phyloP scores from a whole-genome alignment of 495 filamentous ascomycete species.

The Haplographium delicatum region DNA sequence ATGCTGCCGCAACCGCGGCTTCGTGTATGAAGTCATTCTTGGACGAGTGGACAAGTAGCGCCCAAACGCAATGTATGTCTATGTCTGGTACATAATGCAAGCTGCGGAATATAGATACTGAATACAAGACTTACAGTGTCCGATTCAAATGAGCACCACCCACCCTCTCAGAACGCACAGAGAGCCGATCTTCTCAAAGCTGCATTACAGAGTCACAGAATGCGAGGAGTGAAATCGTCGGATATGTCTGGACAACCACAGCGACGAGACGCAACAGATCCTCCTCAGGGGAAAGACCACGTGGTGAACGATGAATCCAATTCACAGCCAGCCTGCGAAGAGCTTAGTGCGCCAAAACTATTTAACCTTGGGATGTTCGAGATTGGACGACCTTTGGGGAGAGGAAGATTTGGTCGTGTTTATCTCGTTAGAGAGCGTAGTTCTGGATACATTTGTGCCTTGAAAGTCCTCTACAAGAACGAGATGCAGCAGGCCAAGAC shows the following conservation, averaged over 20 bases:
- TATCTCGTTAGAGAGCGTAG: slow-evolving; percentile 87
- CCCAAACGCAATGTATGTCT: not conserved
- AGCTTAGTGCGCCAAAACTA: slow-evolving; percentile 59
- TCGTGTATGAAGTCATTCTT: slow-evolving; percentile 6
- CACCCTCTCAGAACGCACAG: not conserved
- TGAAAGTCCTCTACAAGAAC: slow-evolving; percentile 92
- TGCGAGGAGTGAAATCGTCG: slow-evolving; percentile 49
- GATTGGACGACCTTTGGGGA: slow-evolving; percentile 89
- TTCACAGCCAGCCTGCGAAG: slow-evolving; percentile 34
- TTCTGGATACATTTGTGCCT: slow-evolving; percentile 85
- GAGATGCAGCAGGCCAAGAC: slow-evolving; percentile 80
- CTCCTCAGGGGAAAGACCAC: slow-evolving; percentile 5
- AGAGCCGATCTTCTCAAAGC: slow-evolving; percentile 1
- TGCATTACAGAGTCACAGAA: slow-evolving; percentile 21
- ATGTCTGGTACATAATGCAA: not conserved
- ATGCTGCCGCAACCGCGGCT: slow-evolving; percentile 29
- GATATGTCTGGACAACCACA: slow-evolving; percentile 54
- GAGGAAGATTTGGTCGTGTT: slow-evolving; percentile 93
- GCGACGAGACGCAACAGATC: slow-evolving; percentile 40
- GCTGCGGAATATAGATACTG: not conserved
- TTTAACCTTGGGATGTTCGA: slow-evolving; percentile 98
- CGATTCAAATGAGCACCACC: not conserved
- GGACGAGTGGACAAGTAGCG: not conserved
- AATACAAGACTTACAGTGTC: not conserved
- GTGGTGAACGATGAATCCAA: slow-evolving; percentile 10